These are phyloP conservation scores for Lasiosphaeria hispida DNA, from an alignment of 495 filamentous ascomycete species.

Conservation along the genomic window DNA sequence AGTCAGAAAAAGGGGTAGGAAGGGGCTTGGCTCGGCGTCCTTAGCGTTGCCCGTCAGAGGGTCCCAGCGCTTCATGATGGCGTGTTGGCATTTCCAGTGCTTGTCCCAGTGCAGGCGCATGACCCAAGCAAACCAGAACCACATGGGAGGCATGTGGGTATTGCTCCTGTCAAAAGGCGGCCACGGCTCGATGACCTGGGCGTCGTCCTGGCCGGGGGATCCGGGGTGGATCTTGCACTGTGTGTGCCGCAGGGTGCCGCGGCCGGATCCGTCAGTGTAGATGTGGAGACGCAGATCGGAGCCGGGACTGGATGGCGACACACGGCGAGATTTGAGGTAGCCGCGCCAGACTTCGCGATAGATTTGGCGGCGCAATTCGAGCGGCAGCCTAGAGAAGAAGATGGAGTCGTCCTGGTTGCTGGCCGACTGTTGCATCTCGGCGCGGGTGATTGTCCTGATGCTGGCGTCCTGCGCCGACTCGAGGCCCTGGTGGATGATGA, in stretches of 20 bases:
- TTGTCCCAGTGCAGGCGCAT: slow-evolving; percentile 22
- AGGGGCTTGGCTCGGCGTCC: slow-evolving; percentile 14
- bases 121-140: slow-evolving; percentile 19
- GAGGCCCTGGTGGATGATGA: slow-evolving; percentile 10
- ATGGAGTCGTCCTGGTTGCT: slow-evolving; percentile 13
- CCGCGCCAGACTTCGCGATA: slow-evolving; percentile 21
- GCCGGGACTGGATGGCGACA: slow-evolving; percentile 1
- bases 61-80: slow-evolving; percentile 19
- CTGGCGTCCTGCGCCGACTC: not conserved
- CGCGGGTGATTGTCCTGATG: slow-evolving; percentile 8
- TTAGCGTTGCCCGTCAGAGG: not conserved
- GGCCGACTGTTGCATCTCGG: slow-evolving; percentile 7
- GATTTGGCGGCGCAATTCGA: slow-evolving; percentile 27
- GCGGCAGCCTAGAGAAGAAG: slow-evolving; percentile 23
- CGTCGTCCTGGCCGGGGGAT: slow-evolving; percentile 3
- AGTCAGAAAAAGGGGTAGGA: slow-evolving; percentile 23
- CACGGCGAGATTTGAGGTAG: slow-evolving; percentile 14
- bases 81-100: slow-evolving; percentile 27
- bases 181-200: slow-evolving; percentile 10
- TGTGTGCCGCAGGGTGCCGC: slow-evolving; percentile 8
- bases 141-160: slow-evolving; percentile 6
- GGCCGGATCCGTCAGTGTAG: slow-evolving; percentile 14
- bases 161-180: slow-evolving; percentile 4
- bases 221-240: slow-evolving; percentile 12
- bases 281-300: slow-evolving; percentile 25